A percentile compares a stretch with the other conserved stretches of the same genome.
Conservation (phyloP, 164 flowering plant species). For the Litsea cubeba region DNA sequence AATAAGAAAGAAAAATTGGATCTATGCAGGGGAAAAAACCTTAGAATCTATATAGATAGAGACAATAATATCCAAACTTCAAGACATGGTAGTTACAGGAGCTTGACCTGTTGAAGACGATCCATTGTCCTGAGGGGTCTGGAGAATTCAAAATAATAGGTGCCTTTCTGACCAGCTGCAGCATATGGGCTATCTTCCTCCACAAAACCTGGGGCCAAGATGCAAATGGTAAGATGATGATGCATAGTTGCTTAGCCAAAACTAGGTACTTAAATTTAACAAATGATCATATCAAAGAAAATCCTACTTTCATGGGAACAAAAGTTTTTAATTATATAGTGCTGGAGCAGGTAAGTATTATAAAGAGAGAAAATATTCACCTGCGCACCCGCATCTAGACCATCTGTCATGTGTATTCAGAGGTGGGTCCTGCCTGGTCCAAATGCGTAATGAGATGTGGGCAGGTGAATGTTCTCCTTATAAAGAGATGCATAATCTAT, state of each 20-base stretch:
- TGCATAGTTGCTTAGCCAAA: neutral
- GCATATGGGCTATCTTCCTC: slow-evolving; percentile 86
- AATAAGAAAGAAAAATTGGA: neutral
- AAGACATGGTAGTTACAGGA: neutral
- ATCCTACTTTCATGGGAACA: too few species aligned
- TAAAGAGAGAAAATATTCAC: too few species aligned
- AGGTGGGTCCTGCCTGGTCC: too few species aligned
- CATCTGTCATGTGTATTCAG: too few species aligned
- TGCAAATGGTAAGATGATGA: neutral
- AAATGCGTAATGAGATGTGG: too few species aligned
- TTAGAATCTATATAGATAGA: neutral
- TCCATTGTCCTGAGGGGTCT: slow-evolving; percentile 96
- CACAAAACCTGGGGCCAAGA: slow-evolving; percentile 57
- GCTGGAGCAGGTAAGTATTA: too few species aligned
- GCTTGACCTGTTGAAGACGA: slow-evolving; percentile 80
- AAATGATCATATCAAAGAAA: too few species aligned
- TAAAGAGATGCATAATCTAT: too few species aligned
- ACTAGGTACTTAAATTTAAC: too few species aligned
- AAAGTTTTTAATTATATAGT: too few species aligned
- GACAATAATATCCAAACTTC: neutral
- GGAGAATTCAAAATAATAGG: slow-evolving; percentile 89
- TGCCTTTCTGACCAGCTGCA: slow-evolving; percentile 59
- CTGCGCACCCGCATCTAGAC: too few species aligned
- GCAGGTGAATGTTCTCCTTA: too few species aligned
- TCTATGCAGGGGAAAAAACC: neutral